Conservation (phyloP, 352 stramenopile genomes). For the Phytophthora boehmeriae region DNA sequence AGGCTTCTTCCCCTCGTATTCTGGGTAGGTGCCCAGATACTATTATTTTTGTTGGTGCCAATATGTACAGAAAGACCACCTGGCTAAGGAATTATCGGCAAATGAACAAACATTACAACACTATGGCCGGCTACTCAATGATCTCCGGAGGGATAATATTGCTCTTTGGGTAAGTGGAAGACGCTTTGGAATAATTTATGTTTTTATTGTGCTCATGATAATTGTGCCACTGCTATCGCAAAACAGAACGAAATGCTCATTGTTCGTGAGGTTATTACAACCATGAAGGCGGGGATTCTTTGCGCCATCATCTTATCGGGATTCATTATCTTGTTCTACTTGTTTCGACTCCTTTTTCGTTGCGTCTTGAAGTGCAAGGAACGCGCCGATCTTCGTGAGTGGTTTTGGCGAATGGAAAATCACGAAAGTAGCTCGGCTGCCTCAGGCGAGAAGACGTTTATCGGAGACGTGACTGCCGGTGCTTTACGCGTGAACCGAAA, state of each 20-base stretch:
- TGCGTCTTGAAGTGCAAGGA: slow-evolving; percentile 76
- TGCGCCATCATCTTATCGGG: slow-evolving; percentile 72
- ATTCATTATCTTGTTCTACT: slow-evolving; percentile 76
- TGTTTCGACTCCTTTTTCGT: slow-evolving; percentile 70
- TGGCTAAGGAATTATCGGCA: slow-evolving; percentile 35
- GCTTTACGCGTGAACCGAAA: slow-evolving; percentile 68
- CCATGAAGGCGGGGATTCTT: slow-evolving; percentile 85
- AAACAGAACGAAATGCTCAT: slow-evolving; percentile 77
- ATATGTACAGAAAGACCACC: slow-evolving; percentile 39
- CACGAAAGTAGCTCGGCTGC: slow-evolving; percentile 13
- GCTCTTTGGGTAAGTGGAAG: slow-evolving; percentile 46
- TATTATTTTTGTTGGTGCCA: neutral
- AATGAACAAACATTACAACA: slow-evolving; percentile 40
- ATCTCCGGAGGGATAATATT: slow-evolving; percentile 55
- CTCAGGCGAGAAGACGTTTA: slow-evolving; percentile 5
- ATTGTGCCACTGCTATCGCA: slow-evolving; percentile 4
- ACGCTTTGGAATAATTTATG: neutral
- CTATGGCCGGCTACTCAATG: slow-evolving; percentile 43
- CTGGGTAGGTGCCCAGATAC: neutral
- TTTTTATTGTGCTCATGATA: neutral
- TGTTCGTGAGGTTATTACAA: slow-evolving; percentile 84
- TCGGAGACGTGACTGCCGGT: slow-evolving; percentile 23
- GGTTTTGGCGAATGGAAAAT: slow-evolving; percentile 74
- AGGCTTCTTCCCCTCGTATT: neutral
- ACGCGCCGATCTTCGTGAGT: slow-evolving; percentile 75